phyloP scores from a whole-genome alignment of 1,284 basidiomycete species.

The Peniophora sp. region DNA sequence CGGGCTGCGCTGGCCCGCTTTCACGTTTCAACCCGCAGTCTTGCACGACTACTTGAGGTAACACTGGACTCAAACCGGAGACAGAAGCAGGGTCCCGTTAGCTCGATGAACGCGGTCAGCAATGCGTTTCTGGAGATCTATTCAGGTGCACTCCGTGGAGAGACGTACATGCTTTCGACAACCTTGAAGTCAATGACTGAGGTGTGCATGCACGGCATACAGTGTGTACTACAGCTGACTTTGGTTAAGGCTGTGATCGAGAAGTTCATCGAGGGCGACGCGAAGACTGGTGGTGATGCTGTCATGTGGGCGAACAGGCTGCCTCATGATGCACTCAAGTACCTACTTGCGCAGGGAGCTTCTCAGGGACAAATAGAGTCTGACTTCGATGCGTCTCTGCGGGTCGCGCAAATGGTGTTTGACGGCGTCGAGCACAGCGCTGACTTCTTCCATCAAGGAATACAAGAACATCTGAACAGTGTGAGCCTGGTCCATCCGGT shows the following conservation, averaged over 20 bases:
- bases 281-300: slow-evolving; percentile 31
- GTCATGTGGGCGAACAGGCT: slow-evolving; percentile 23
- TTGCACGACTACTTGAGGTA: slow-evolving; percentile 45
- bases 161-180: slow-evolving; percentile 38
- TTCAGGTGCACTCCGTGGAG: slow-evolving; percentile 44
- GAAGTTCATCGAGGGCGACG: slow-evolving; percentile 27
- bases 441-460: slow-evolving; percentile 23
- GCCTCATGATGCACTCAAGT: slow-evolving; percentile 42
- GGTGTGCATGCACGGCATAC: slow-evolving; percentile 22
- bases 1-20: slow-evolving; percentile 44
- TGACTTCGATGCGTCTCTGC: slow-evolving; percentile 44
- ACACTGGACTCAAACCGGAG: slow-evolving; percentile 33
- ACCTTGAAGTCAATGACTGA: slow-evolving; percentile 46
- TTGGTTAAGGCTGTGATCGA: slow-evolving; percentile 10
- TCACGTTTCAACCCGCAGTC: slow-evolving; percentile 32
- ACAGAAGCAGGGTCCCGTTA: slow-evolving; percentile 19
- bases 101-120: slow-evolving; percentile 31
- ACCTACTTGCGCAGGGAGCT: slow-evolving; percentile 41
- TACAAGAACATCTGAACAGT: slow-evolving; percentile 23
- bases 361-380: slow-evolving; percentile 35
- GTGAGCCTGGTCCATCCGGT: slow-evolving; percentile 13
- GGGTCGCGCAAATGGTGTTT: slow-evolving; percentile 45
- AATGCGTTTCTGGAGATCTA: slow-evolving; percentile 47
- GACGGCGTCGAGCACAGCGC: slow-evolving; percentile 32
- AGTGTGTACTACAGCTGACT: slow-evolving; percentile 9